Percentiles rank a stretch among this genome's conserved stretches.
phyloP scores from a whole-genome alignment of 225 moss, liverwort and hornwort species.

The Polytrichum formosum region DNA sequence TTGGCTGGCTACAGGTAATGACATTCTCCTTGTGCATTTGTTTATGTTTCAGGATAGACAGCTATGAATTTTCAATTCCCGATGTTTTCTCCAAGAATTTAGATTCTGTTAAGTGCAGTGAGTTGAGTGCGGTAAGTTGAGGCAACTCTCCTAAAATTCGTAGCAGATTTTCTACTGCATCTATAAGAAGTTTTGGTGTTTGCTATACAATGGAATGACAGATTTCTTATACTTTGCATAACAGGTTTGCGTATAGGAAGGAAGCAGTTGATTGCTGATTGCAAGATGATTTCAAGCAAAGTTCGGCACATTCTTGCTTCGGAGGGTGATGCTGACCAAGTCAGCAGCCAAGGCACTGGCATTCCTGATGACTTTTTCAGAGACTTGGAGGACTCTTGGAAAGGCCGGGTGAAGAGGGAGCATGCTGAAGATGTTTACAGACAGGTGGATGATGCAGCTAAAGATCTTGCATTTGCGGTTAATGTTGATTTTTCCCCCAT shows the following conservation, averaged over 20 bases:
- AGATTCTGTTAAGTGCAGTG: no score
- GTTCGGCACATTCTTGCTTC: constrained; percentile 61
- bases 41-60: no score
- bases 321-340: constrained; percentile 62
- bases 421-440: constrained; percentile 66
- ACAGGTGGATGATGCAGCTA: constrained; percentile 79
- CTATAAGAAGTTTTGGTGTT: no score
- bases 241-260: constrained; percentile 75
- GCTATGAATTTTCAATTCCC: no score
- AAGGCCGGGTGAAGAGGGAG: constrained; percentile 70
- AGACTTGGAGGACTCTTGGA: constrained; percentile 82
- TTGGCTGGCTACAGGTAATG: constrained; percentile 76
- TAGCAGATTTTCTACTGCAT: no score
- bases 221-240: background rate
- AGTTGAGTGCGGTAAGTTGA: no score
- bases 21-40: background rate
- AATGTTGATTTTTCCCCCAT: constrained; percentile 56
- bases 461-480: constrained; percentile 48
- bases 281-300: constrained; percentile 59
- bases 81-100: no score
- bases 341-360: constrained; percentile 44
- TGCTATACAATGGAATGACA: no score
- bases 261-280: constrained; percentile 75
- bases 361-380: constrained; percentile 86
- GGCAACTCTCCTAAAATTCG: no score